Conservation (phyloP, 2,329 filamentous ascomycete genomes). For the Mycosphaerelloides madeirae region DNA sequence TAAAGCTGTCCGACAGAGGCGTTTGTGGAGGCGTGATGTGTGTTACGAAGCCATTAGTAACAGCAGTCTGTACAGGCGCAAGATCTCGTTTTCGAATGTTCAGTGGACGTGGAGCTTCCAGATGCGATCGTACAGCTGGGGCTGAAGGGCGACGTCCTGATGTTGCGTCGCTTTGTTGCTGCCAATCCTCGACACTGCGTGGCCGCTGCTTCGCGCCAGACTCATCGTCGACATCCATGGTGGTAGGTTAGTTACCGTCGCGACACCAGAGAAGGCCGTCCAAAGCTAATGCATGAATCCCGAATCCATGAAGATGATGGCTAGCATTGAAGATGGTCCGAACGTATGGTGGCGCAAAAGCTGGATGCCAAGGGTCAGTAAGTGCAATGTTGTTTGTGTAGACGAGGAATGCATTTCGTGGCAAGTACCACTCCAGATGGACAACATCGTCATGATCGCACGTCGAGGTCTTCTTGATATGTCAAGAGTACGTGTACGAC, state of each 20-base stretch:
- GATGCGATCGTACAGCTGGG: constrained; percentile 1
- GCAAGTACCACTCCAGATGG: neutral
- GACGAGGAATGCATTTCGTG: constrained; percentile 16
- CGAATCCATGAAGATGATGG: neutral
- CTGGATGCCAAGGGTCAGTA: neutral
- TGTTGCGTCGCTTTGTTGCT: constrained; percentile 4
- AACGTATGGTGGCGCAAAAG: neutral
- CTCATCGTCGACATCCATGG: constrained; percentile 1
- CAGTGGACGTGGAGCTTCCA: constrained; percentile 1
- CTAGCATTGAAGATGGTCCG: neutral
- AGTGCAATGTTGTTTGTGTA: constrained; percentile 6
- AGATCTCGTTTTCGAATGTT: neutral
- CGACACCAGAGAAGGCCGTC: no score
- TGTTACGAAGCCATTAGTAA: constrained; percentile 19
- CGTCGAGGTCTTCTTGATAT: constrained; percentile 1
- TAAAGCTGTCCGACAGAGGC: constrained; percentile 11
- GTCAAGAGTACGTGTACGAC: neutral
- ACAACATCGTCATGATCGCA: neutral
- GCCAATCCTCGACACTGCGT: constrained; percentile 6
- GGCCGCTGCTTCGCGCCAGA: constrained; percentile 5
- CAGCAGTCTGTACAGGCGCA: constrained; percentile 5
- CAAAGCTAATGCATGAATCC: neutral
- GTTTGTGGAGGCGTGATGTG: constrained; percentile 19
- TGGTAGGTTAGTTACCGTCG: neutral
- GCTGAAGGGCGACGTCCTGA: constrained; percentile 7